Base-by-base conservation (phyloP, 1,284 basidiomycete species). In the Cryptococcus hybrid region DNA sequence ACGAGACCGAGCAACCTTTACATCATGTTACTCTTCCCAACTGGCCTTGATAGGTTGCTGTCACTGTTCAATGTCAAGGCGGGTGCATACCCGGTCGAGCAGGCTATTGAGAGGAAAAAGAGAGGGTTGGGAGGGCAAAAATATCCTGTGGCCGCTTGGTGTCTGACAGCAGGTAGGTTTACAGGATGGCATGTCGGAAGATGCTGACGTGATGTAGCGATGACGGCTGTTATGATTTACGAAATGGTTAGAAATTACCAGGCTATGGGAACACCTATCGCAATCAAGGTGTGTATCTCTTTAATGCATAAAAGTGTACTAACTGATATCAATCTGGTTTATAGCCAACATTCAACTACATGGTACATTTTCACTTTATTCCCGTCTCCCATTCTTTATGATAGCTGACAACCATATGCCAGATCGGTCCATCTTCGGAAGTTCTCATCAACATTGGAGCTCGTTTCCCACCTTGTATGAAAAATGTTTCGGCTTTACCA, bases 381-480 rank as follows among this genome's bases (percentile, higher is more conserved):
- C 18, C 18, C 18, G 18, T 18, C 18, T 18, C 18, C 18, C 18
- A 18, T 18, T 18, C 18, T 18, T 18, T 18, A 18, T 18, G 18
- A 18, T 18, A 18, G 18, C 18, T 18, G 18, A 18, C 18, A 18
- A 18, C 18, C 18, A 18, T 18, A 18, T 18, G 18, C 18, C 18
- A 65, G 66, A 70, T 93, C 35, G 94, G 94, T 0, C 94, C 94
- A 0, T 88, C 90, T 0, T 84, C 84, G 44, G 86, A 87, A 46
- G 91, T 89, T 3, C 79, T 98, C 13, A 92, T 97, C 65, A 85
- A 89, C 64, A 81, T 92, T 49, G 94, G 83, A 3, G 92, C 93
- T 13, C 89, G 95, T 13, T 98, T 94, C 71, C 90, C 90, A 7
- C 86, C 88, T 2, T 72, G 67, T 56, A 70, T 67, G 66, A 65